A percentile compares a stretch with the other conserved stretches of the same genome.
These are phyloP conservation scores for Xylariales sp. DNA, from an alignment of 2,329 filamentous ascomycete species.

Conservation along the genomic window DNA sequence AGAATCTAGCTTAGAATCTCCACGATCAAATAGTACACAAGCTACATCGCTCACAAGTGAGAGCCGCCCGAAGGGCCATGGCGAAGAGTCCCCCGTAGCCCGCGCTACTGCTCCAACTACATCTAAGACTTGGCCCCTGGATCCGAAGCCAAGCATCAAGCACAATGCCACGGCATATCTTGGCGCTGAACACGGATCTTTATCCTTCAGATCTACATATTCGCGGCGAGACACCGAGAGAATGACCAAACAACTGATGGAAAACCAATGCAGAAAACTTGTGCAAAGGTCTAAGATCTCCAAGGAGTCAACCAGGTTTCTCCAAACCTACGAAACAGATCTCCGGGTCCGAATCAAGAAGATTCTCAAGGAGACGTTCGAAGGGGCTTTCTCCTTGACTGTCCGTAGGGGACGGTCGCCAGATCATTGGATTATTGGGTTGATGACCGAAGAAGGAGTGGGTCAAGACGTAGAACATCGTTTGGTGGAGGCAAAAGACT, in stretches of 20 bases:
- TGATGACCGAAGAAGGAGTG: not conserved
- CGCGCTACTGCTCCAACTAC: no score
- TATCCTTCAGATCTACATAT: no score
- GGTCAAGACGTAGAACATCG: not conserved
- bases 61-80: no score
- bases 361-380: not conserved
- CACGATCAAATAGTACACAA: no score
- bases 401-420: not conserved
- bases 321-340: not conserved
- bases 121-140: no score
- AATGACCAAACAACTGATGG: not conserved
- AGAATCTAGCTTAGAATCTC: no score
- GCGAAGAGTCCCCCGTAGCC: no score
- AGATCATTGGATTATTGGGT: not conserved
- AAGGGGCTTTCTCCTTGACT: not conserved
- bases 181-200: no score
- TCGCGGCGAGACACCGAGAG: not conserved
- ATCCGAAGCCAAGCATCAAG: no score
- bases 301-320: not conserved
- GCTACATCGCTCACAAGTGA: no score
- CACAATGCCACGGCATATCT: no score
- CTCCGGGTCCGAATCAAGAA: not conserved
- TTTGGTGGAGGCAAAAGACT: not conserved
- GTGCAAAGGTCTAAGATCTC: not conserved
- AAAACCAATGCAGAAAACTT: not conserved